Percentiles rank a stretch among this genome's conserved stretches.
Conservation (phyloP, 2,329 filamentous ascomycete species). For the Penicillium sp. region DNA sequence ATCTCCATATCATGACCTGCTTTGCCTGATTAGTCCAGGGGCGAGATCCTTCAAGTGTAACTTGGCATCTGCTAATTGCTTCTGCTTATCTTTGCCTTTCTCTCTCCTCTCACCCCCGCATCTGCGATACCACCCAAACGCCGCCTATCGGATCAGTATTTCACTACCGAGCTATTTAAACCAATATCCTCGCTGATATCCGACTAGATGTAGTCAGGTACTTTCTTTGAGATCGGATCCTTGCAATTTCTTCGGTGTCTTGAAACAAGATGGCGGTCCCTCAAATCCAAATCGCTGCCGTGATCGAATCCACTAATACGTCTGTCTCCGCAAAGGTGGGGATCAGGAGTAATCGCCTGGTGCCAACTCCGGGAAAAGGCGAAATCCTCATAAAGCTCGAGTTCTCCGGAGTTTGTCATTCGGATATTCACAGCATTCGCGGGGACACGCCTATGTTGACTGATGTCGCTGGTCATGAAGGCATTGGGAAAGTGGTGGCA, state of each 20-base stretch:
- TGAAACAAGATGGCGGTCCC: constrained; percentile 20
- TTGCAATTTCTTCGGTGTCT: background rate
- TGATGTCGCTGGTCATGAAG: constrained; percentile 50
- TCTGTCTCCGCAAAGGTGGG: constrained; percentile 22
- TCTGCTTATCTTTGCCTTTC: constrained; percentile 5
- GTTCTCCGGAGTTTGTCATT: constrained; percentile 50
- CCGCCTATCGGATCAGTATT: background rate
- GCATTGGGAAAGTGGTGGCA: constrained; percentile 44
- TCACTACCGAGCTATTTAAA: background rate
- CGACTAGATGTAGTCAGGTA: background rate
- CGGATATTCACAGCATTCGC: constrained; percentile 48
- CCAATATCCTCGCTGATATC: background rate
- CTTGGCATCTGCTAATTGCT: background rate
- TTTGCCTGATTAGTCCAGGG: background rate
- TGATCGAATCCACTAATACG: constrained; percentile 27
- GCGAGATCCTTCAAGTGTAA: background rate
- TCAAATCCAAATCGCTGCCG: constrained; percentile 32
- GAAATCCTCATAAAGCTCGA: constrained; percentile 51
- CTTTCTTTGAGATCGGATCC: background rate
- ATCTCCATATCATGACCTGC: background rate
- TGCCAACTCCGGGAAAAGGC: constrained; percentile 39
- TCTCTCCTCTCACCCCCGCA: constrained; percentile 1
- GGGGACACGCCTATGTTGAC: constrained; percentile 46
- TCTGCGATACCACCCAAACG: constrained; percentile 1
- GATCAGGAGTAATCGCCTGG: constrained; percentile 28